Conservation (phyloP, 2,329 filamentous ascomycete species). For the Trichoderma koningii region DNA sequence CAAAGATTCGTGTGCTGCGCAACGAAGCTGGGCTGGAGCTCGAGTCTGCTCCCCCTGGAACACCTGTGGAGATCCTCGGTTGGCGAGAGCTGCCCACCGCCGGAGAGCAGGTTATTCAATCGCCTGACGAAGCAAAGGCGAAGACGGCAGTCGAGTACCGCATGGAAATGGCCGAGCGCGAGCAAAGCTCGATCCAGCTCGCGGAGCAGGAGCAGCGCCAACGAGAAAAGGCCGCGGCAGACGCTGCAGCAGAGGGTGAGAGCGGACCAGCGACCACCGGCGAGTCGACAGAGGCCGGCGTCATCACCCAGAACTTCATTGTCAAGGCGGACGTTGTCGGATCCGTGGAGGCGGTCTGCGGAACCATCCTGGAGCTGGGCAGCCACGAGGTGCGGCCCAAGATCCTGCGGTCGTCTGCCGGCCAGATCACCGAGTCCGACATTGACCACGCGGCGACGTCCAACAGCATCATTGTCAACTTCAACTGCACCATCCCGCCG, state of each 20-base stretch:
- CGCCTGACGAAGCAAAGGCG: constrained; percentile 74
- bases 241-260: constrained; percentile 42
- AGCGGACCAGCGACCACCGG: constrained; percentile 37
- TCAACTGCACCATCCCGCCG: constrained; percentile 73
- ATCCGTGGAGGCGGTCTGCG: constrained; percentile 86
- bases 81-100: constrained; percentile 83
- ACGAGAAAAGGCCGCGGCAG: constrained; percentile 54
- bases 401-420: constrained; percentile 76
- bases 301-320: constrained; percentile 72
- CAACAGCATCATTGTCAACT: constrained; percentile 76
- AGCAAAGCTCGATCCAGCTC: constrained; percentile 77
- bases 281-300: constrained; percentile 44
- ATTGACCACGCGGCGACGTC: constrained; percentile 83
- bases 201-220: constrained; percentile 69
- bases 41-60: constrained; percentile 77
- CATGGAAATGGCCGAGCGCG: constrained; percentile 67
- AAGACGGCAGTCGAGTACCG: constrained; percentile 78
- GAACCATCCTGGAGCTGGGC: constrained; percentile 74
- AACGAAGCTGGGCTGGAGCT: constrained; percentile 81
- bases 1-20: constrained; percentile 77
- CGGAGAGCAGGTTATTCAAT: constrained; percentile 85
- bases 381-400: constrained; percentile 80
- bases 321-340: constrained; percentile 93
- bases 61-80: constrained; percentile 89
- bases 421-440: constrained; percentile 80